Base-by-base conservation (phyloP, 148 eudicot species). In the Camellia sinensis region DNA sequence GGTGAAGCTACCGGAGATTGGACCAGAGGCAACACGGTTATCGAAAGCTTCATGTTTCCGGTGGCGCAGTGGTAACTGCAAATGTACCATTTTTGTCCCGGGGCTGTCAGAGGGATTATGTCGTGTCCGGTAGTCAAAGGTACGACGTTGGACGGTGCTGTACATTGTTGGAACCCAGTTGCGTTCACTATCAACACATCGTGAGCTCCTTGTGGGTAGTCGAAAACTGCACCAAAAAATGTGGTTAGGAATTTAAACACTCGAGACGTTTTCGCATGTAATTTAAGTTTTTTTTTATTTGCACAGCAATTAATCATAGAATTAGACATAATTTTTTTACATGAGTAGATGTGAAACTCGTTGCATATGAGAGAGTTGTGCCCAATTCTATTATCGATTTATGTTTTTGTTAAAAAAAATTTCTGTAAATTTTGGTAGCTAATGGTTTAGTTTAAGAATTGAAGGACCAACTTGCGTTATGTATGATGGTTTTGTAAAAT, bases 11-110 rank as follows among this genome's bases (percentile, higher is more conserved):
- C 69, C 14, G 83, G 77, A 44, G 86, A 43, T n/a, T 11, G 70
- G 2, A 45, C 29, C 48, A 65, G 79, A 68, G 81, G 67, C 62
- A 67, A 37, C 9, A 86, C 89, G 48, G 53, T 84, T 12, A 84
- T 79, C 17, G 56, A 75, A 54, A 87, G 77, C 78, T 87, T 87
- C 83, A 73, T 59, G 3, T 22, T 53, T 6, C 84, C 84, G 2
- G 12, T 0, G 3, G 29, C 56, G 60, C 86, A 86, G 43, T 86
- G 89, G 4, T 4, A 7, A 1, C 86, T 73, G 21, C 89, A 86
- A 57, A 86, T 75, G 78, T 83, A 86, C 83, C 80, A 83, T 52
- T 86, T 81, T 22, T 14, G 75, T 18, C 89, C 89, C 0, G 81
- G 79, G 0, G 82, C 61, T 6, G 85, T 67, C 4, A 87, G 74